Base-by-base conservation (phyloP, 1,284 basidiomycete genomes). In the Pisolithus thermaeus region DNA sequence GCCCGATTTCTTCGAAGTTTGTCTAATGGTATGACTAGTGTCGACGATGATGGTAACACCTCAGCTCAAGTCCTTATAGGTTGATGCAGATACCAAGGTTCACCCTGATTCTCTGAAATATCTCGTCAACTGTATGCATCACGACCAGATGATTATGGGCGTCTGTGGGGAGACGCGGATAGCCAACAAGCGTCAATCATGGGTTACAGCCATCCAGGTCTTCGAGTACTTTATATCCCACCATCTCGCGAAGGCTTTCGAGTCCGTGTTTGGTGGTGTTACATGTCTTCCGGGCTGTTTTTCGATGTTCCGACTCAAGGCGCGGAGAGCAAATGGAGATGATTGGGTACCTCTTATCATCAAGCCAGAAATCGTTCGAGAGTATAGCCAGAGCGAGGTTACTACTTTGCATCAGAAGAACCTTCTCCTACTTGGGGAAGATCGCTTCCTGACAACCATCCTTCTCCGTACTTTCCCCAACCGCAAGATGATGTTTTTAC, bases 211-310 rank as follows among this genome's bases (percentile, higher is more conserved):
- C 42, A 99, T 99, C 61, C 97, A 99, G 69, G 94, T 95, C 18
- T 97, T 93, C 70, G 95, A 97, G 67, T 99, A 99, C 73, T 99
- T 97, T 72, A 98, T 99, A 67, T 97, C 95, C 35, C 97, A 99
- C 69, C 96, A 99, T 70, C 82, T 95, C 54, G 90, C 94, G 57
- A 99, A 99, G 69, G 94, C 94, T 2, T 99, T 99, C 72, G 97
- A 99, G 69, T 94, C 95, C 23, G 93, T 98, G 16, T 99, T 99
- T 68, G 97, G 97, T 67, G 97, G 97, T 84, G 97, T 99, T 51
- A 95, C 97, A 14, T 99, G 97, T 78, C 75, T 99, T 40, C 97
- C 97, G 0, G 97, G 97, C 22, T 99, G 97, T 73, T 99, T 99
- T 77, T 97, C 94, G 44, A 98, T 99, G 93, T 99, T 99, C 74